These are phyloP conservation scores for Talaromyces sp. DNA, from an alignment of 2,329 filamentous ascomycete species.

Conservation along the genomic window DNA sequence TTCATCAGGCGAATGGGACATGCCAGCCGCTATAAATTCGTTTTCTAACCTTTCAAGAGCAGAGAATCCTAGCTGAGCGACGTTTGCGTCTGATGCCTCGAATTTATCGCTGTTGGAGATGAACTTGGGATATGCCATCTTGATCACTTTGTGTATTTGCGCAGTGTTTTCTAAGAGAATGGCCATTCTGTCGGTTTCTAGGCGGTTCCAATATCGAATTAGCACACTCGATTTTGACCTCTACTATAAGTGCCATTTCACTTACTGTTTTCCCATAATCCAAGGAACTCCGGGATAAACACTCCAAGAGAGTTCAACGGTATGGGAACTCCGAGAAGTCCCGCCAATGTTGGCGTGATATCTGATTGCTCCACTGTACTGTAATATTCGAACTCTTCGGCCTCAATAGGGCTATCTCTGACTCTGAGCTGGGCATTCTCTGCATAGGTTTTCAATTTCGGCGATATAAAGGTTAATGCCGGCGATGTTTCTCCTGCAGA, in stretches of 20 bases:
- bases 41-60: constrained; percentile 60
- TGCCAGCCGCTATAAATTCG: constrained; percentile 52
- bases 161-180: constrained; percentile 71
- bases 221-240: not conserved
- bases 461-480: constrained; percentile 84
- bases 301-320: constrained; percentile 87
- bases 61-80: constrained; percentile 10
- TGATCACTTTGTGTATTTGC: constrained; percentile 73
- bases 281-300: constrained; percentile 72
- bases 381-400: constrained; percentile 77
- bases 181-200: constrained; percentile 54
- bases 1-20: constrained; percentile 16
- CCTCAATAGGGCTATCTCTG: constrained; percentile 51
- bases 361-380: constrained; percentile 86
- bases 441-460: constrained; percentile 53
- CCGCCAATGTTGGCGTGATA: constrained; percentile 81
- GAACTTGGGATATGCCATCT: constrained; percentile 62
- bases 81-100: not conserved
- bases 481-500: constrained; percentile 91
- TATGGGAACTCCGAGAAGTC: constrained; percentile 78
- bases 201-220: not conserved
- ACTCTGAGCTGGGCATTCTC: constrained; percentile 45
- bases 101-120: constrained; percentile 38
- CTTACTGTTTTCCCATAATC: constrained; percentile 66
- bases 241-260: constrained; percentile 8